Evolutionary conservation across 2,329 filamentous ascomycete genomes (phyloP), one percentile per base, ranked within the genome.

Genomic region (Colletotrichum tofieldiae): DNA sequence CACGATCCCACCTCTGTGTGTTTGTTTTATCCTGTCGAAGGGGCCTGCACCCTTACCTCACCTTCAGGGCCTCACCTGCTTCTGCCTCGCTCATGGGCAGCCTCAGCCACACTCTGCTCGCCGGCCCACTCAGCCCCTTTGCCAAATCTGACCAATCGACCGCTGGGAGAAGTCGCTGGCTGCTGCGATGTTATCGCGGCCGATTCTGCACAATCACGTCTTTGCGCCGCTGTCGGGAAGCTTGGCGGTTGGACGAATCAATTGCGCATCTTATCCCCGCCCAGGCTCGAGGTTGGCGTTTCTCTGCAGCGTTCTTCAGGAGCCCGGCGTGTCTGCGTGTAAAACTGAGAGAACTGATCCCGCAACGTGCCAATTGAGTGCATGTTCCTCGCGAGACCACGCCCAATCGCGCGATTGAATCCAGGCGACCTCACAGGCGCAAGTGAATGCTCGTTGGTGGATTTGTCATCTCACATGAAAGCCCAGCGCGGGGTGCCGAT

Each of bases 41-140:
- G n/a, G 1, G 45, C 8, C 20, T 14, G 9, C n/a, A 0, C 23
- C 23, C 12, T 18, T 14, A 14, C 8, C 47, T 11, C 23, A 14
- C 26, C 47, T 23, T 20, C 29, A 32, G 29, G 6, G 29, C 29
- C 29, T 32, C 8, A 23, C n/a, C n/a, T 23, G 16, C n/a, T 4
- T 14, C 47, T 51, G 23, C 9, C 12, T 8, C 11, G 7, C 23
- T 26, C 23, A 26, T 1, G 23, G 2, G 23, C 23, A 26, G 18
- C 32, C 52, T 55, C 52, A n/a, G 52, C 52, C 52, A 55, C 52
- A 37, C n/a, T n/a, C n/a, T n/a, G n/a, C n/a, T n/a, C n/a, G n/a
- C n/a, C n/a, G n/a, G n/a, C 52, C 32, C 20, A 37, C 32, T 23
- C 18, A 55, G 18, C 32, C 29, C 11, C 8, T 7, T 18, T 35